Conservation (phyloP, 1,284 basidiomycete genomes). For the Heterobasidion annosum region DNA sequence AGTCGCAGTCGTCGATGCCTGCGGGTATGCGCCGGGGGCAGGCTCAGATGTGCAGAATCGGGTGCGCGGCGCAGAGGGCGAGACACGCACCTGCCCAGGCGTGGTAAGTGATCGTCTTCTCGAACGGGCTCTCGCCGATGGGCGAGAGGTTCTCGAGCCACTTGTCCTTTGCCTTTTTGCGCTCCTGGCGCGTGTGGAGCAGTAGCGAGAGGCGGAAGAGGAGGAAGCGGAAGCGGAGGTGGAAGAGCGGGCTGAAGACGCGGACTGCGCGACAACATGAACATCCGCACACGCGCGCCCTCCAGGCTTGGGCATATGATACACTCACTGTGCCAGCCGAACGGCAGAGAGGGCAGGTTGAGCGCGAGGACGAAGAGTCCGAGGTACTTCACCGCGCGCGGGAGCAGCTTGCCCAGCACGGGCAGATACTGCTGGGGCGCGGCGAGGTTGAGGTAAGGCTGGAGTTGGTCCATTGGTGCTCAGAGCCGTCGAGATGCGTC, state of each 20-base stretch:
- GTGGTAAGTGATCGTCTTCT: conserved; percentile 27
- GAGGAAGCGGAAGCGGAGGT: conserved; percentile 25
- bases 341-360: conserved; percentile 50
- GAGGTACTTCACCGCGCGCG: conserved; percentile 12
- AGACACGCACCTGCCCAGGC: conserved; percentile 42
- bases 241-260: conserved; percentile 41
- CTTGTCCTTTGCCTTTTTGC: conserved; percentile 21
- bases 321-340: conserved; percentile 59
- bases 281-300: not conserved
- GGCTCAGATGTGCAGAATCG: not conserved
- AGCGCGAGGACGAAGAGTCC: conserved; percentile 31
- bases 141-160: conserved; percentile 39
- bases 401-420: no score
- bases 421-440: conserved; percentile 1
- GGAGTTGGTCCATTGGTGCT: not conserved
- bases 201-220: conserved; percentile 28
- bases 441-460: not conserved
- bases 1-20: conserved; percentile 67
- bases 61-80: conserved; percentile 17
- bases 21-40: not conserved
- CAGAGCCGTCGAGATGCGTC: no score
- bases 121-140: conserved; percentile 50
- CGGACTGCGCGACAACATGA: conserved; percentile 32
- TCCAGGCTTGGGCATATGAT: not conserved
- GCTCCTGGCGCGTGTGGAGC: conserved; percentile 26